Evolutionary conservation across 495 filamentous ascomycete species (phyloP).

Genomic region (Aspergillus mulundensis): DNA sequence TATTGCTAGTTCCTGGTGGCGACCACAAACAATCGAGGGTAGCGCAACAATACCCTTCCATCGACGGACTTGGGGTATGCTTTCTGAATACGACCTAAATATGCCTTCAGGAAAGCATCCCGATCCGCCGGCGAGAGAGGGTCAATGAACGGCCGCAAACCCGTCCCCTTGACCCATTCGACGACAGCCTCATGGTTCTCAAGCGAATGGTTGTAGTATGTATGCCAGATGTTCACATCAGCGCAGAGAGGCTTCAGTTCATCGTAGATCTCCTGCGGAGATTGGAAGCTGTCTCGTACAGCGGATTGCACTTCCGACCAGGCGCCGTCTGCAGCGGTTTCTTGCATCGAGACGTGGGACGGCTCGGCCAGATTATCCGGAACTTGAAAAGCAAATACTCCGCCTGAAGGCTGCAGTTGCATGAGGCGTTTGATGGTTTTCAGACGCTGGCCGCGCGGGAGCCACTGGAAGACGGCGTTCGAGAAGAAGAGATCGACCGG

Average conservation of each 20-base stretch:
- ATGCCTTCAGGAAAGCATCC: conserved; percentile 37
- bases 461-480: conserved; percentile 56
- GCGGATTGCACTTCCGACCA: conserved; percentile 35
- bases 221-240: conserved; percentile 47
- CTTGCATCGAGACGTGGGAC: conserved; percentile 46
- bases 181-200: conserved; percentile 43
- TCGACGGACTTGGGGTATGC: conserved; percentile 36
- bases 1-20: conserved; percentile 21
- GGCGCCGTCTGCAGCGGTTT: conserved; percentile 31
- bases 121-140: conserved; percentile 30
- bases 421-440: conserved; percentile 39
- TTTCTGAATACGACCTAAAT: conserved; percentile 31
- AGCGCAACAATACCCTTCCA: conserved; percentile 45
- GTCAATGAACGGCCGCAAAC: conserved; percentile 48
- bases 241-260: conserved; percentile 35
- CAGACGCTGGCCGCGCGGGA: conserved; percentile 38
- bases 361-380: conserved; percentile 49
- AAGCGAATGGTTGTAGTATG: conserved; percentile 49
- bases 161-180: conserved; percentile 56
- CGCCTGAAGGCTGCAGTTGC: conserved; percentile 31
- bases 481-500: conserved; percentile 46
- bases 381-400: conserved; percentile 52
- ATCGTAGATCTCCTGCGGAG: conserved; percentile 43
- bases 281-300: conserved; percentile 46
- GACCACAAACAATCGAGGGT: conserved; percentile 48